Evolutionary conservation across 441 rosid genomes (phyloP), one percentile per base, ranked within the genome.

Genomic region (Jatropha multifida): DNA sequence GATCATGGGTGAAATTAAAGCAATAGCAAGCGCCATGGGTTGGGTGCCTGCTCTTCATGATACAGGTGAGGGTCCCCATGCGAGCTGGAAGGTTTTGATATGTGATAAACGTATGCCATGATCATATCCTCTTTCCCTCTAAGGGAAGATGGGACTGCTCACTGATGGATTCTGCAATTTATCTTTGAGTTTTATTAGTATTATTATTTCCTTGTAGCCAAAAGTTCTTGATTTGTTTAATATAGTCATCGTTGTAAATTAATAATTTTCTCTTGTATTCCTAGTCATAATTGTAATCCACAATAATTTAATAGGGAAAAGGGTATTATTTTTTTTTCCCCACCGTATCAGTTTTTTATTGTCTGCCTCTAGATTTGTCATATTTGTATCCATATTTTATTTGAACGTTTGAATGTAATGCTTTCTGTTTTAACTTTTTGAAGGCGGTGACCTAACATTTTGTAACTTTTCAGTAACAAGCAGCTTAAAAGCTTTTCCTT

Each of bases 31-130:
- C 40, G 97, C 97, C 71, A 86, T 92, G 94, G 88, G 90, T 3
- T 95, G 99, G 99, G 85, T 42, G 8, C 71, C 79, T 20, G 9
- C 76, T 26, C 40, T 92, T 71, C 94, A 87, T 15, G 94, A 93
- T 62, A 88, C 97, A 27, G 75, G 89, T 12, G 99, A 95, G 84
- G 99, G 99, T 55, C 97, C 95, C 80, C 94, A 92, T 83, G 88
- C 99, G 59, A 92, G 94, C 77, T 88, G 86, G 82, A 89, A 86
- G 82, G 79, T 92, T 72, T 81, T 95, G 80, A 75, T 85, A 10
- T 88, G 93, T 69, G 91, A 95, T 41, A 92, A 95, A 81, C 86
- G 86, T 5, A 79, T 80, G 69, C 71, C 77, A 11, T 72, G 65
- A 79, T 15, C 15, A n/a, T 23, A 14, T 26, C 63, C 7, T 8